Evolutionary conservation across 1,284 basidiomycete species (phyloP).

Genomic region (Cryptococcus sp.): DNA sequence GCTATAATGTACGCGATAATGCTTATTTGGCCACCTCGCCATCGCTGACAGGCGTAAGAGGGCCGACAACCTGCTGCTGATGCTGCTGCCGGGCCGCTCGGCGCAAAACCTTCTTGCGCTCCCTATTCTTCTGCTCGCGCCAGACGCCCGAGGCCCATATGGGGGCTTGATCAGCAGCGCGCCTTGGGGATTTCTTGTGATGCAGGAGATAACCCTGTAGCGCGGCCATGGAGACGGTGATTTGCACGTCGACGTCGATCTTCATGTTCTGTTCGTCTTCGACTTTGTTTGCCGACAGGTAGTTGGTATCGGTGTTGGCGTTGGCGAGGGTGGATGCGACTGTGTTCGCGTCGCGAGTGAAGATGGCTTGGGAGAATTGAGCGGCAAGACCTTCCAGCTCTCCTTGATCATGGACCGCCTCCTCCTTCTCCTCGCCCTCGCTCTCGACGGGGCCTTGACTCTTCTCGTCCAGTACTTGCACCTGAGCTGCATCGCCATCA

Average conservation of each 20-base stretch:
- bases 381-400: slow-evolving; percentile 24
- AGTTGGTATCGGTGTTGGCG: no score
- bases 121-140: no score
- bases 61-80: no score
- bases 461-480: not conserved
- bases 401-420: slow-evolving; percentile 4
- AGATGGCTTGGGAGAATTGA: slow-evolving; percentile 18
- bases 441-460: no score
- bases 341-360: not conserved
- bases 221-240: slow-evolving; percentile 69
- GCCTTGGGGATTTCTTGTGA: slow-evolving; percentile 34
- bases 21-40: no score
- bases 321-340: no score
- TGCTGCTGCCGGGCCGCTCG: no score
- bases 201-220: slow-evolving; percentile 70
- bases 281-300: no score
- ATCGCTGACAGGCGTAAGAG: no score
- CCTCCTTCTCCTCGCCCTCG: not conserved
- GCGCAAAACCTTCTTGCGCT: no score
- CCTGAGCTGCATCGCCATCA: not conserved
- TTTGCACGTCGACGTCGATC: not conserved
- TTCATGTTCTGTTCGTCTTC: not conserved
- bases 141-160: slow-evolving; percentile 18
- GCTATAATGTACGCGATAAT: no score
- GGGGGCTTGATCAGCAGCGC: slow-evolving; percentile 24